Conservation (phyloP, 208 protist species). For the Leishmania arabica region DNA sequence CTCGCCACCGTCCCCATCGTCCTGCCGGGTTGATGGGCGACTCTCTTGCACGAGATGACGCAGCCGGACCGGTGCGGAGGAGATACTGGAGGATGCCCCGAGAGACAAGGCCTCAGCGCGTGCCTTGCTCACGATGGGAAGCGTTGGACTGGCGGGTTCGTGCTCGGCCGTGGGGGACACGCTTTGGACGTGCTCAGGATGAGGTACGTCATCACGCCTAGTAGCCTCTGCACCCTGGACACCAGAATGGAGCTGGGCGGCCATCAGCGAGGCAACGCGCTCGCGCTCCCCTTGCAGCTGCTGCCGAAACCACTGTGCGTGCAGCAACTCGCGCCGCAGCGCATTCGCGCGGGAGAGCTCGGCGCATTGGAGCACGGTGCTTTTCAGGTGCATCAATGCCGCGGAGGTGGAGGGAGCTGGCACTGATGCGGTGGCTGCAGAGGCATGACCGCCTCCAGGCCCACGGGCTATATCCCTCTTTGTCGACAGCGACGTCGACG, state of each 20-base stretch:
- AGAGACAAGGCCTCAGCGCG: background rate
- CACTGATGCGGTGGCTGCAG: background rate
- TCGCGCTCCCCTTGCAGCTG: constrained; percentile 16
- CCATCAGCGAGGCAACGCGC: background rate
- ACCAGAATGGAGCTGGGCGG: background rate
- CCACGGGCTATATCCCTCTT: background rate
- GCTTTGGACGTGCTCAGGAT: background rate
- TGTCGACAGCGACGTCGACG: background rate
- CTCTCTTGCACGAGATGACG: constrained; percentile 15
- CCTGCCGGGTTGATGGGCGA: background rate
- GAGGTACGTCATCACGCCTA: background rate
- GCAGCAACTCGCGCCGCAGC: constrained; percentile 44
- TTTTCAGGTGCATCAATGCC: constrained; percentile 1
- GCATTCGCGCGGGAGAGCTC: constrained; percentile 45
- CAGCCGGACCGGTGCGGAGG: constrained; percentile 10
- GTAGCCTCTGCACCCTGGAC: background rate
- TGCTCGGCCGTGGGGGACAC: background rate
- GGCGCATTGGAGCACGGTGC: constrained; percentile 29
- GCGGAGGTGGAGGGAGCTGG: background rate
- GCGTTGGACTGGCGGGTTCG: background rate
- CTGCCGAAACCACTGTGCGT: constrained; percentile 38
- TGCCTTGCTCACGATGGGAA: background rate
- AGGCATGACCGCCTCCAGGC: background rate
- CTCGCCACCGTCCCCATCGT: constrained; percentile 4
- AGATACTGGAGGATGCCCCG: no score